Conservation (phyloP, 2,329 filamentous ascomycete species). For the Ilyonectria destructans region DNA sequence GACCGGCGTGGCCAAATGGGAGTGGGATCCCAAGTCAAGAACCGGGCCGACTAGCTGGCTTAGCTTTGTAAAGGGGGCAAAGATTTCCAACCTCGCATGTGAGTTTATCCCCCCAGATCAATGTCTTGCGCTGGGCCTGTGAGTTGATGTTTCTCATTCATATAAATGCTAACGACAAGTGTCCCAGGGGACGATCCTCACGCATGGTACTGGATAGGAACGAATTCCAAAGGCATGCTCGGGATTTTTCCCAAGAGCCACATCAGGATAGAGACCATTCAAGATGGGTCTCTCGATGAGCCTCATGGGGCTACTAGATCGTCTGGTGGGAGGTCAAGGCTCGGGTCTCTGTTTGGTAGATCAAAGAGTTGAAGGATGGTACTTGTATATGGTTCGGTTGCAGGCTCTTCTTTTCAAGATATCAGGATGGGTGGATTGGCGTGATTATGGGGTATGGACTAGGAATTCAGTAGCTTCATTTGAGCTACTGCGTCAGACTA, state of each 20-base stretch:
- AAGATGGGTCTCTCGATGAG: slow-evolving; percentile 31
- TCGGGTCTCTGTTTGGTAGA: slow-evolving; percentile 17
- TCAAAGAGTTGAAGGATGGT: background rate
- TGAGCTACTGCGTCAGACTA: no score
- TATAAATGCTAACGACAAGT: background rate
- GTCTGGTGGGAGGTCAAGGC: slow-evolving; percentile 11
- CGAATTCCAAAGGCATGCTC: slow-evolving; percentile 53
- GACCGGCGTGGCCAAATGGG: slow-evolving; percentile 52
- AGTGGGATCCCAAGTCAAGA: slow-evolving; percentile 48
- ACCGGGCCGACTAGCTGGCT: slow-evolving; percentile 35
- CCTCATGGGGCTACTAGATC: slow-evolving; percentile 1
- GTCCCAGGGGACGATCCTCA: slow-evolving; percentile 46
- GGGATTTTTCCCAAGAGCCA: slow-evolving; percentile 53
- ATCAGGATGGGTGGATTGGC: no score
- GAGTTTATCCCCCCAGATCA: slow-evolving; percentile 17
- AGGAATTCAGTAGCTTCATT: no score
- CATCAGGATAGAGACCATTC: slow-evolving; percentile 29
- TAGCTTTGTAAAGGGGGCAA: slow-evolving; percentile 63
- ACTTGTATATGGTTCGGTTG: background rate
- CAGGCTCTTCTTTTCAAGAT: no score
- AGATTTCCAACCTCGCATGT: slow-evolving; percentile 64
- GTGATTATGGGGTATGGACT: no score
- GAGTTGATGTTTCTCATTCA: background rate
- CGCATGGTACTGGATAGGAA: slow-evolving; percentile 57
- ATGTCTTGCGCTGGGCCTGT: background rate